phyloP scores from a whole-genome alignment of 192 early-diverging fungal species.

The Backusella mclennaniae region DNA sequence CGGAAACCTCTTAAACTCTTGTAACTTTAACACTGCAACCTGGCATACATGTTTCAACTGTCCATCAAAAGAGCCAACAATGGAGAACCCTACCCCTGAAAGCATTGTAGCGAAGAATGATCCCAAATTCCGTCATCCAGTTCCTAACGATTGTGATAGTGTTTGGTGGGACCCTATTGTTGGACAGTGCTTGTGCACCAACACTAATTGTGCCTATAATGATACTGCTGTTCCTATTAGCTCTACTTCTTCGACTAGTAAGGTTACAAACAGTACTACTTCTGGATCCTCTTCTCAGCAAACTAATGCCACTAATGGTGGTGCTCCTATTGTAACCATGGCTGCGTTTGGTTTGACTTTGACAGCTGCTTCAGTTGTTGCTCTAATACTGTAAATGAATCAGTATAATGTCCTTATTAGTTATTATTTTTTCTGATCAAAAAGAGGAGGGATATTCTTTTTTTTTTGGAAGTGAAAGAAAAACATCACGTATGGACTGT shows the following conservation, averaged over 20 bases:
- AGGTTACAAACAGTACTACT: neutral
- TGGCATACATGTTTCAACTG: constrained; percentile 60
- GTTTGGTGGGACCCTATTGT: constrained; percentile 70
- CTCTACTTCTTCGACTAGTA: constrained; percentile 1
- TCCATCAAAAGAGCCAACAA: constrained; percentile 39
- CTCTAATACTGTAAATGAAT: neutral
- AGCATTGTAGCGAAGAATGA: constrained; percentile 22
- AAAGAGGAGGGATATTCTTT: neutral
- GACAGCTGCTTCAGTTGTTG: neutral
- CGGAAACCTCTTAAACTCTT: constrained; percentile 36
- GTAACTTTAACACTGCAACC: constrained; percentile 47
- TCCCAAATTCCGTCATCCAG: constrained; percentile 37
- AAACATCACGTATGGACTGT: neutral
- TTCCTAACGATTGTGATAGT: constrained; percentile 64
- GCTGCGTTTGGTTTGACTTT: neutral
- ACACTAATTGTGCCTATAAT: constrained; percentile 52
- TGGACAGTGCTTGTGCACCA: constrained; percentile 59
- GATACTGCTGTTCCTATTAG: constrained; percentile 39
- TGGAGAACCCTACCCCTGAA: constrained; percentile 43
- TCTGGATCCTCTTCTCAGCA: neutral
- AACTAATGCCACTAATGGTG: neutral
- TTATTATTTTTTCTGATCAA: neutral
- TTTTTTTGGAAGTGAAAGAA: neutral
- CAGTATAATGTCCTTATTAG: neutral
- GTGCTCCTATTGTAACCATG: neutral